Base-by-base conservation (phyloP, 208 protist genomes). In the Crithidia expoeki region DNA sequence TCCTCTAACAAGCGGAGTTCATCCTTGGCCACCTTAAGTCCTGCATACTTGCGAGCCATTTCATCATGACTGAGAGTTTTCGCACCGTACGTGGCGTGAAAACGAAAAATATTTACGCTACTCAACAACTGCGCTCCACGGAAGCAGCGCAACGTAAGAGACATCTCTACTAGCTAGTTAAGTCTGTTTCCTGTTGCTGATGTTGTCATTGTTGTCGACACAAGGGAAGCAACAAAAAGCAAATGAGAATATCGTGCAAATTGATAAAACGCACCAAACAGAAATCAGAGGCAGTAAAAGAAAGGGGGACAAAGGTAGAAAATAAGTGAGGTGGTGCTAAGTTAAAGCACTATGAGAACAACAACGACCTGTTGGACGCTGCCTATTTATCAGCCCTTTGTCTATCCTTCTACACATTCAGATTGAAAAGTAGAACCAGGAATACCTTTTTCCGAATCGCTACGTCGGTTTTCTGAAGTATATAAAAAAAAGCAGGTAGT, bases 81-180 rank as follows among this genome's bases (percentile, higher is more conserved):
- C 2, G 68, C 57, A 30, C 79, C 85, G 68, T 94, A 94, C 5
- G 78, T 64, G 23, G 86, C 80, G 57, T 92, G 83, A 40, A 44
- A 76, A 7, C 88, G 85, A 23, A 70, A 33, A 30, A 50, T 60
- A 49, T 40, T 27, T 1, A 36, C 33, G 17, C 68, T 42, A 51
- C 51, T 44, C 52, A 72, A 11, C 36, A n/a, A 16, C 53, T 57
- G 70, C 19, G 50, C 50, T 9, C 49, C 58, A 55, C 50, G 21
- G 25, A 76, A 78, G 66, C 42, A 64, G 33, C 58, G 44, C 46
- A 52, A 42, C 1, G 34, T 36, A 64, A 63, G 19, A 32, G 42
- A 64, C 58, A 64, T 57, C 51, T 52, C 44, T 63, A n/a, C n/a
- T 52, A 38, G 72, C 14, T 33, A 4, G 19, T 65, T 42, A 53